Evolutionary conservation across 176 grass and related monocot species (phyloP).

Genomic region (Aegilops sharonensis): DNA sequence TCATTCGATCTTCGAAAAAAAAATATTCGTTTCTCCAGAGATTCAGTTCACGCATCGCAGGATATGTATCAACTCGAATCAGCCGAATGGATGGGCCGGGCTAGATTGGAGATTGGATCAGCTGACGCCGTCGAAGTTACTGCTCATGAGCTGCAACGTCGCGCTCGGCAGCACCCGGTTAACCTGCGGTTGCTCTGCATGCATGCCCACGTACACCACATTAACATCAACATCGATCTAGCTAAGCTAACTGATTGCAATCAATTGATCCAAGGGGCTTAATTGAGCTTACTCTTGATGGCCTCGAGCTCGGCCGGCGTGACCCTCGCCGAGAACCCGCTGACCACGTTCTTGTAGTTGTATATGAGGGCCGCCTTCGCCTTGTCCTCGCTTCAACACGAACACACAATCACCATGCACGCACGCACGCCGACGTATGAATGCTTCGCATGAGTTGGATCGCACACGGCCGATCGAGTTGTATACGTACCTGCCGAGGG

Average conservation of each 20-base stretch:
- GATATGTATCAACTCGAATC: neutral
- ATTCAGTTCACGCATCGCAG: neutral
- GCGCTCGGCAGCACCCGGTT: slow-evolving; percentile 48
- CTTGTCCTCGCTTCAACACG: slow-evolving; percentile 41
- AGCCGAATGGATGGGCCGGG: neutral
- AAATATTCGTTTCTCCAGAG: neutral
- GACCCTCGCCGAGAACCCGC: slow-evolving; percentile 81
- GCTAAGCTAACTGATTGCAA: neutral
- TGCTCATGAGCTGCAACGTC: slow-evolving; percentile 50
- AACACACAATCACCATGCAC: no score
- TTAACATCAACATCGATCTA: neutral
- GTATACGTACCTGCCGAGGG: slow-evolving; percentile 28
- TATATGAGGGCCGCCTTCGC: slow-evolving; percentile 63
- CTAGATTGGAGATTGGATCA: neutral
- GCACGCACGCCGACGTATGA: no score
- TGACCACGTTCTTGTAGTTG: slow-evolving; percentile 67
- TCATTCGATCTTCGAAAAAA: neutral
- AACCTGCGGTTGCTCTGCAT: slow-evolving; percentile 57
- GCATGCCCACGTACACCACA: neutral
- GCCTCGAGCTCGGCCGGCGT: slow-evolving; percentile 65
- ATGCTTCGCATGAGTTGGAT: no score
- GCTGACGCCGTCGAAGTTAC: slow-evolving; percentile 23
- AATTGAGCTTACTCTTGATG: slow-evolving; percentile 49
- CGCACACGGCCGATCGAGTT: neutral
- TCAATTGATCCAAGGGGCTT: neutral